A percentile compares a stretch with the other conserved stretches of the same genome.
phyloP scores from a whole-genome alignment of 306 rosid species.

The Dicorynia guianensis region DNA sequence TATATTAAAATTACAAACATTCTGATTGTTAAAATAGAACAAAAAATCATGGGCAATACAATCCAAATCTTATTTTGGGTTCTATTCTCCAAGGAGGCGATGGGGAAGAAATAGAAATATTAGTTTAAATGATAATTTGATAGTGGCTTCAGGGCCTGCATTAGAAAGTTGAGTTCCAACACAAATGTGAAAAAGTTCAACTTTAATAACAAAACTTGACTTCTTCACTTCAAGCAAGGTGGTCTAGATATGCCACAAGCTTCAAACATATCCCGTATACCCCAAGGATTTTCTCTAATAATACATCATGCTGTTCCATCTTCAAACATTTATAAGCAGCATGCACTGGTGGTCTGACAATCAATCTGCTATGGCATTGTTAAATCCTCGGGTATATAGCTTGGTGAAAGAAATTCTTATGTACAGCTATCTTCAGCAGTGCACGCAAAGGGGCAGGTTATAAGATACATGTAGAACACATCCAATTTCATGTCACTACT shows the following conservation, averaged over 20 bases:
- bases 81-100: too few species aligned
- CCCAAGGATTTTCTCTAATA: neutral
- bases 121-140: conserved; percentile 3
- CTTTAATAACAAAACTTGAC: neutral
- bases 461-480: neutral
- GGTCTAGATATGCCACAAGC: neutral
- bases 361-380: neutral
- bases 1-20: neutral
- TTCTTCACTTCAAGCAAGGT: neutral
- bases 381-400: neutral
- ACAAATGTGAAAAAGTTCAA: neutral
- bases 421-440: neutral
- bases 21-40: too few species aligned
- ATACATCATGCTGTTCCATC: conserved; percentile 11
- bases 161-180: conserved; percentile 1
- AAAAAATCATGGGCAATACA: too few species aligned
- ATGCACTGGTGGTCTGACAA: neutral
- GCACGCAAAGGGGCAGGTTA: neutral
- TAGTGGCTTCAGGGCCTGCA: neutral
- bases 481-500: neutral
- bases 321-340: neutral
- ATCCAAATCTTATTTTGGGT: too few species aligned
- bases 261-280: neutral
- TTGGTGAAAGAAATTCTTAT: neutral
- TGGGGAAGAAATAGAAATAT: neutral